phyloP scores from a whole-genome alignment of 2,329 filamentous ascomycete species.

The Anthostomella pinea region DNA sequence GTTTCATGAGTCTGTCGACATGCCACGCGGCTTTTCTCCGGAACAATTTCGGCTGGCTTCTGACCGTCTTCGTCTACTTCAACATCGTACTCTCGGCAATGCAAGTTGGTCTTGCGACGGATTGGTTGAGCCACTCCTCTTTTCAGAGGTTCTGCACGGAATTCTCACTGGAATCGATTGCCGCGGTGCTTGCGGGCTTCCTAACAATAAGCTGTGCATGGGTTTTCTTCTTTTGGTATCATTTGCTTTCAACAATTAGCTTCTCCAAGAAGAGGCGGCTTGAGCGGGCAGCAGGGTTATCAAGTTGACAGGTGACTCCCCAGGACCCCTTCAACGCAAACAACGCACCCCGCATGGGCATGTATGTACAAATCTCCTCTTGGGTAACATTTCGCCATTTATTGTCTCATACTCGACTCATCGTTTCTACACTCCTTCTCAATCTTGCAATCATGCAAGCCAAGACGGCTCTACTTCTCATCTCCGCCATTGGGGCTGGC shows the following conservation, averaged over 20 bases:
- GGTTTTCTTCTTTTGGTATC: conserved; percentile 21
- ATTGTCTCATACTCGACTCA: no score
- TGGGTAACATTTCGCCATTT: no score
- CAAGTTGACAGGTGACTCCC: no score
- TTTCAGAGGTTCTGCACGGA: conserved; percentile 25
- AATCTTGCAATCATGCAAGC: no score
- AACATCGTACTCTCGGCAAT: conserved; percentile 35
- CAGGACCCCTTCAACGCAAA: no score
- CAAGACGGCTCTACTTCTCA: no score
- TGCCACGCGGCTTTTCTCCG: conserved; percentile 36
- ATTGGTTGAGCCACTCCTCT: conserved; percentile 9
- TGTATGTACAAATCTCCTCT: no score
- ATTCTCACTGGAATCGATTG: conserved; percentile 22
- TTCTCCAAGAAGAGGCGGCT: conserved; percentile 12
- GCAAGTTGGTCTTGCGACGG: conserved; percentile 34
- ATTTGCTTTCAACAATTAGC: conserved; percentile 19
- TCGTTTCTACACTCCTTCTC: no score
- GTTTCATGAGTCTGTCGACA: conserved; percentile 29
- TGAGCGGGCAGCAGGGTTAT: no score
- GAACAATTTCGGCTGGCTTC: conserved; percentile 33
- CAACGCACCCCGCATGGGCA: no score
- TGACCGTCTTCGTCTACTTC: conserved; percentile 33
- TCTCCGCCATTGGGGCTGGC: no score
- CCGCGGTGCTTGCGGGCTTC: conserved; percentile 12
- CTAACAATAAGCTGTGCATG: conserved; percentile 18